A percentile compares a stretch with the other conserved stretches of the same genome.
Conservation (phyloP, 768 basidiomycete species). For the Chalciporus piperatus region DNA sequence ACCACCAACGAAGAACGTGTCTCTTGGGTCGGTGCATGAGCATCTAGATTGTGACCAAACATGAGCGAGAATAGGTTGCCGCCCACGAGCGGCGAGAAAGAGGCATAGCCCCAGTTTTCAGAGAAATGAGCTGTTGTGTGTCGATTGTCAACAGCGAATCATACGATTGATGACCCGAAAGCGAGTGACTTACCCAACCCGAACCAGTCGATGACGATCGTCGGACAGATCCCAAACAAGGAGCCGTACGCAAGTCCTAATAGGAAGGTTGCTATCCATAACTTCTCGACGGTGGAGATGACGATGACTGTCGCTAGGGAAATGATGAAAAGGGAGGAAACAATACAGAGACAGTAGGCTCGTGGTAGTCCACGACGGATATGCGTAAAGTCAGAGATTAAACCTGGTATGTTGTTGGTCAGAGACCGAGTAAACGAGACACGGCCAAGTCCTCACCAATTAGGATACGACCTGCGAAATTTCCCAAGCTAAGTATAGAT, state of each 20-base stretch:
- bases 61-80: slow-evolving; percentile 83
- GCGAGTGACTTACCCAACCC: slow-evolving; percentile 61
- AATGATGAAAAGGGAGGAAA: slow-evolving; percentile 63
- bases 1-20: not conserved
- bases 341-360: slow-evolving; percentile 65
- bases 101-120: slow-evolving; percentile 84
- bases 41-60: slow-evolving; percentile 79
- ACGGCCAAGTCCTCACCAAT: slow-evolving; percentile 48
- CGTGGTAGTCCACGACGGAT: slow-evolving; percentile 57
- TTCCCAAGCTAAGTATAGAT: slow-evolving; percentile 76
- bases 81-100: slow-evolving; percentile 70
- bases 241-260: slow-evolving; percentile 61
- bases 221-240: slow-evolving; percentile 69
- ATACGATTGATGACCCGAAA: not conserved
- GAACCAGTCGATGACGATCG: slow-evolving; percentile 86
- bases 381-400: slow-evolving; percentile 66
- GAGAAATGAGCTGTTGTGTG: slow-evolving; percentile 57
- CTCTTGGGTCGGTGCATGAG: slow-evolving; percentile 43
- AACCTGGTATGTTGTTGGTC: slow-evolving; percentile 38
- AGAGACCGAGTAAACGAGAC: not conserved
- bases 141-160: not conserved
- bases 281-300: slow-evolving; percentile 52
- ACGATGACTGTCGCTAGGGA: slow-evolving; percentile 63
- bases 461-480: slow-evolving; percentile 72
- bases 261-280: slow-evolving; percentile 53